phyloP scores from a whole-genome alignment of 805 yeast species.

The Brettanomyces nanus region DNA sequence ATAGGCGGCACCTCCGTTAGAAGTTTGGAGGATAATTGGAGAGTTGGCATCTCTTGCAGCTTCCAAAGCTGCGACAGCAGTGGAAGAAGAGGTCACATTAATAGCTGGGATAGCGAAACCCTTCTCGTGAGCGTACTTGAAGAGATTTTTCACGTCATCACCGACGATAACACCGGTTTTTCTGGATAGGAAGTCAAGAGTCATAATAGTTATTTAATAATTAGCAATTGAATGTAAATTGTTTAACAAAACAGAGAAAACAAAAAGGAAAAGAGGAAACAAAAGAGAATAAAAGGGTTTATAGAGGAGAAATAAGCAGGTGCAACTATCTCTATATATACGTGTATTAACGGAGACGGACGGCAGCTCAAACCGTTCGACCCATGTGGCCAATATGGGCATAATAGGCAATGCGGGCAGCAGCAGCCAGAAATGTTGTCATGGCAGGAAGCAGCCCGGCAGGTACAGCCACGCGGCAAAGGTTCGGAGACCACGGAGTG shows the following conservation, averaged over 20 bases:
- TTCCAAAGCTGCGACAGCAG: conserved; percentile 93
- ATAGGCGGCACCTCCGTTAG: conserved; percentile 99
- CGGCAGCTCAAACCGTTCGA: too few species aligned
- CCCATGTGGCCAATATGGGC: too few species aligned
- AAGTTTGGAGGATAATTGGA: conserved; percentile 94
- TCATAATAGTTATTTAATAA: conserved; percentile 13
- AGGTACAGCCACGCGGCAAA: too few species aligned
- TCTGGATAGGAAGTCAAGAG: conserved; percentile 66
- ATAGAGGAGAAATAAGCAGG: too few species aligned
- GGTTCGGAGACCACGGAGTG: too few species aligned
- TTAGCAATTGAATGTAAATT: background rate
- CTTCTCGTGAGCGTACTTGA: conserved; percentile 87
- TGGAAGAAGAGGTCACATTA: conserved; percentile 95
- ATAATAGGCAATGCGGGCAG: too few species aligned
- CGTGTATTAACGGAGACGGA: too few species aligned
- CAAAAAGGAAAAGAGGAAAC: background rate
- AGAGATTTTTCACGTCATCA: conserved; percentile 83
- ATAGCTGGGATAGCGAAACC: conserved; percentile 98
- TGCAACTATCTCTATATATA: too few species aligned
- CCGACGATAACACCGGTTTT: conserved; percentile 98
- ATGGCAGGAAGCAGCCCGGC: too few species aligned
- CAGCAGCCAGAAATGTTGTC: too few species aligned
- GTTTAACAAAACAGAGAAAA: background rate
- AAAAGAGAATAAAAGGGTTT: background rate
- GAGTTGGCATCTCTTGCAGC: conserved; percentile 93